These are phyloP conservation scores for Candida odintsovae DNA, from an alignment of 805 yeast genomes.

Conservation along the genomic window DNA sequence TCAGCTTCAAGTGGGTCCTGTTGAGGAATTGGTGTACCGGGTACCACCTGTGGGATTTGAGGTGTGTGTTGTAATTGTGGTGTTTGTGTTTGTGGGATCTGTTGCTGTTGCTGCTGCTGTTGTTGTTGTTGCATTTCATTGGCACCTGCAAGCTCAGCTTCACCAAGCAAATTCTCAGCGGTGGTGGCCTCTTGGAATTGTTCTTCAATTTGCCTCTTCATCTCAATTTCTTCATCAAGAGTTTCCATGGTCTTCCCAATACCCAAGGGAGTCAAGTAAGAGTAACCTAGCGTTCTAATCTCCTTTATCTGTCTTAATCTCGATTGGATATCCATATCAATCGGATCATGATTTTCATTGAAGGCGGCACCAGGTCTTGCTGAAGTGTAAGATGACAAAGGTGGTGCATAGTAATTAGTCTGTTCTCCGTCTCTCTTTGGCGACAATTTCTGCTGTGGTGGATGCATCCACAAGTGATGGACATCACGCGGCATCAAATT, in stretches of 20 bases:
- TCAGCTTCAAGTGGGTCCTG: slow-evolving; percentile 8
- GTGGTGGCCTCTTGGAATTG: slow-evolving; percentile 21
- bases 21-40: not conserved
- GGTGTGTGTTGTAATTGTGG: slow-evolving; percentile 3
- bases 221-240: slow-evolving; percentile 25
- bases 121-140: slow-evolving; percentile 4
- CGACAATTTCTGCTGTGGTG: not conserved
- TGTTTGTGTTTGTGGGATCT: not conserved
- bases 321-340: slow-evolving; percentile 9
- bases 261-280: slow-evolving; percentile 53
- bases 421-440: not conserved
- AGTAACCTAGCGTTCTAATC: slow-evolving; percentile 41
- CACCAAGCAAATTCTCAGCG: slow-evolving; percentile 26
- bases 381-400: slow-evolving; percentile 49
- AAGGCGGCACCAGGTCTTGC: slow-evolving; percentile 32
- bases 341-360: slow-evolving; percentile 1
- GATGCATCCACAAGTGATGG: slow-evolving; percentile 37
- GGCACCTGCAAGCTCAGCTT: slow-evolving; percentile 11
- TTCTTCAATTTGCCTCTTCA: slow-evolving; percentile 24
- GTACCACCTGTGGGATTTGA: not conserved
- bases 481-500: slow-evolving; percentile 39
- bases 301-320: slow-evolving; percentile 19
- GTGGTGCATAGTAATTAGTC: slow-evolving; percentile 37
- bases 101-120: slow-evolving; percentile 4
- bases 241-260: slow-evolving; percentile 47